phyloP scores from a whole-genome alignment of 306 rosid species.

The Dalbergia cultrata region DNA sequence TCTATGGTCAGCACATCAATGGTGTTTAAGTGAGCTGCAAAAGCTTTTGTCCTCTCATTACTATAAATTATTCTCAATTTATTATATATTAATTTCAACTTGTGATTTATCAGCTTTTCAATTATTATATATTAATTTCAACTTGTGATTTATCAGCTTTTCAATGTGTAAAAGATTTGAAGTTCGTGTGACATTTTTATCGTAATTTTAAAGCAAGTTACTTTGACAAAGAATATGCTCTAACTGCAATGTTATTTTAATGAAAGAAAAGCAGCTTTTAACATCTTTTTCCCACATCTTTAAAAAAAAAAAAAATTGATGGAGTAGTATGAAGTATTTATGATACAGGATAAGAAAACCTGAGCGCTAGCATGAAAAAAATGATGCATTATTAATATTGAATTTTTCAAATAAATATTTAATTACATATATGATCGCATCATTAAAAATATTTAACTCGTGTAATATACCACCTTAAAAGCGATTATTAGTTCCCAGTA shows the following conservation, averaged over 20 bases:
- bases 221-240: neutral
- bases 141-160: neutral
- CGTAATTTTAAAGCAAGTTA: neutral
- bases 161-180: neutral
- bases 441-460: too few species aligned
- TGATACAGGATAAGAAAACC: neutral
- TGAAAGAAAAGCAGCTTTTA: neutral
- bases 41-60: neutral
- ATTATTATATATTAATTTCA: constrained; percentile 11
- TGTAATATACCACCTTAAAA: too few species aligned
- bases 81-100: neutral
- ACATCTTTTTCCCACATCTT: neutral
- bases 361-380: neutral
- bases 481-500: too few species aligned
- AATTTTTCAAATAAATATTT: too few species aligned
- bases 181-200: neutral
- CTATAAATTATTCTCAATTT: neutral
- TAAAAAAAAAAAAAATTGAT: neutral
- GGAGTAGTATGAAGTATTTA: neutral
- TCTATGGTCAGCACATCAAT: constrained; percentile 2
- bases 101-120: too few species aligned
- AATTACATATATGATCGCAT: too few species aligned
- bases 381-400: too few species aligned
- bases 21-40: neutral
- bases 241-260: constrained; percentile 3